Conservation (phyloP, 2,329 filamentous ascomycete species). For the Xylariaceae sp. region DNA sequence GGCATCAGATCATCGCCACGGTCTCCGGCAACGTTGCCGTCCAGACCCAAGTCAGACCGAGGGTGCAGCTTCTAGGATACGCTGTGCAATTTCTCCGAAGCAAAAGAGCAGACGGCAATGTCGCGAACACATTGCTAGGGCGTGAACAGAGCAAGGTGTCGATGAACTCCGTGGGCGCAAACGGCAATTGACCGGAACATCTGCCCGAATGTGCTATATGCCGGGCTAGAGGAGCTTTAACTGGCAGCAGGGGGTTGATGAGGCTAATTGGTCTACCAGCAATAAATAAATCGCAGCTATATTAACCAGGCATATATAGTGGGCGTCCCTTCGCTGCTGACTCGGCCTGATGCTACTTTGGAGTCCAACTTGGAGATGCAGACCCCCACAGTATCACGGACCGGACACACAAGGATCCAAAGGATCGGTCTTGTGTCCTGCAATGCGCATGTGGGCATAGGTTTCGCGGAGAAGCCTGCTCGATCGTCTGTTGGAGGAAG, state of each 20-base stretch:
- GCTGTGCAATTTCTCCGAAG: background rate
- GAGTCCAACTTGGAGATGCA: background rate
- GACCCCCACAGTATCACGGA: background rate
- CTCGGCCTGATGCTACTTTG: background rate
- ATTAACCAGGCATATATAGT: constrained; percentile 12
- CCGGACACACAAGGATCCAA: constrained; percentile 1
- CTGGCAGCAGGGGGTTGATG: constrained; percentile 16
- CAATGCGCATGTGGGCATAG: background rate
- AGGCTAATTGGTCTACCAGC: constrained; percentile 18
- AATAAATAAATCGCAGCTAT: constrained; percentile 6
- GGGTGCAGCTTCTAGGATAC: background rate
- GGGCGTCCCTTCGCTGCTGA: constrained; percentile 3
- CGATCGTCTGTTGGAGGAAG: too few relatives aligned
- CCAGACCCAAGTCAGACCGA: background rate
- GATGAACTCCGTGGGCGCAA: constrained; percentile 24
- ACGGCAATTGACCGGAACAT: constrained; percentile 24
- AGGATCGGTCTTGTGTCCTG: background rate
- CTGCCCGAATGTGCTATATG: constrained; percentile 19
- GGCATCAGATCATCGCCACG: background rate
- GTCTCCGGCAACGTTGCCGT: too few relatives aligned
- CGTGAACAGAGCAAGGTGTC: constrained; percentile 1
- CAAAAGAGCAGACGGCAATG: background rate
- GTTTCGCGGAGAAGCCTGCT: too few relatives aligned
- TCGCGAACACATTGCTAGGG: constrained; percentile 4
- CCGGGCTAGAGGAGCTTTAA: constrained; percentile 19